A percentile compares a stretch with the other conserved stretches of the same genome.
Evolutionary conservation across 371 early-diverging fungal species (phyloP).

Genomic region (Choanephora cucurbitarum): DNA sequence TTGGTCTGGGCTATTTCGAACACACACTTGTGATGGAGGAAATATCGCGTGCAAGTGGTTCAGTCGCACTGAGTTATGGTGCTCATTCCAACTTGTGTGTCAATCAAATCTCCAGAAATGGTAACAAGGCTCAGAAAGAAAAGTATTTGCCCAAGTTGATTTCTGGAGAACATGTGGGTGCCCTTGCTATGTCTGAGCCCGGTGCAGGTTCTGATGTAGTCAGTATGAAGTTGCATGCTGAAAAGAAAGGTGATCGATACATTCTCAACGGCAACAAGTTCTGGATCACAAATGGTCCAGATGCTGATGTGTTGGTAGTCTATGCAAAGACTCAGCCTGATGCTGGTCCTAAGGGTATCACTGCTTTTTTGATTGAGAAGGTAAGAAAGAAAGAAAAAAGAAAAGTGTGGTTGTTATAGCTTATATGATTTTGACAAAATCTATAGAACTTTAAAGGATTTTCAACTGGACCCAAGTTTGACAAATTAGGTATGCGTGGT

Average conservation of each 20-base stretch:
- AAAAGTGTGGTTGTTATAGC: neutral
- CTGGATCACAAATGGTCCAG: slow-evolving; percentile 99
- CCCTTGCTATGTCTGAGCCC: slow-evolving; percentile 96
- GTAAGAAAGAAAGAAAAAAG: slow-evolving; percentile 16
- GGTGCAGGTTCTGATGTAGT: slow-evolving; percentile 95
- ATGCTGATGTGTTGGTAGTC: slow-evolving; percentile 91
- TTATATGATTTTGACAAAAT: neutral
- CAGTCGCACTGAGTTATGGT: slow-evolving; percentile 93
- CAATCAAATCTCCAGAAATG: slow-evolving; percentile 95
- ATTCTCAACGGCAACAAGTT: slow-evolving; percentile 88
- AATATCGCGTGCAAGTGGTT: slow-evolving; percentile 86
- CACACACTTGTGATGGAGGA: slow-evolving; percentile 96
- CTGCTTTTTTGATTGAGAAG: slow-evolving; percentile 95
- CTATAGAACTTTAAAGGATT: slow-evolving; percentile 83
- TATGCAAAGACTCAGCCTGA: slow-evolving; percentile 91
- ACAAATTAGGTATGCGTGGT: slow-evolving; percentile 98
- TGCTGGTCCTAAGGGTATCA: slow-evolving; percentile 87
- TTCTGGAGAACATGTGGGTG: slow-evolving; percentile 90
- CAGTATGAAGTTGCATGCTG: slow-evolving; percentile 89
- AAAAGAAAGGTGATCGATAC: slow-evolving; percentile 81
- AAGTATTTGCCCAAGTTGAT: slow-evolving; percentile 94
- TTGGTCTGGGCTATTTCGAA: slow-evolving; percentile 89
- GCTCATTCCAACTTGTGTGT: slow-evolving; percentile 98
- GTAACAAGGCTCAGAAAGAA: slow-evolving; percentile 84
- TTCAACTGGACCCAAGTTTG: slow-evolving; percentile 85